Conservation (phyloP, 495 filamentous ascomycete genomes). For the Saxophila tyrrhenica region DNA sequence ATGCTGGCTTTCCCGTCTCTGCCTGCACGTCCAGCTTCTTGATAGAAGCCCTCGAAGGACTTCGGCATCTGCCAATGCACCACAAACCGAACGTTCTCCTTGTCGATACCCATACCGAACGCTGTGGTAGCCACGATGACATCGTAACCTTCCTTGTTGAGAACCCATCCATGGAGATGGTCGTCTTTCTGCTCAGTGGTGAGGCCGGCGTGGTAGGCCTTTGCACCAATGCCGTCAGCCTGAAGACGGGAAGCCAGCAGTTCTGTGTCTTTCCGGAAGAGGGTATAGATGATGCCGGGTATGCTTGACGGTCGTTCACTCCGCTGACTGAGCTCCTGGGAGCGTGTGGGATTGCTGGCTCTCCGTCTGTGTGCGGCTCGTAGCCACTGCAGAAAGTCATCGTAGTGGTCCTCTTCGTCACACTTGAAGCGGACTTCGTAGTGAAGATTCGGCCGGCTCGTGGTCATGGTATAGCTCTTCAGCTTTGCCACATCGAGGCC, state of each 20-base stretch:
- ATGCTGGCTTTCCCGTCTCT: conserved; percentile 75
- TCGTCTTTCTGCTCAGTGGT: conserved; percentile 50
- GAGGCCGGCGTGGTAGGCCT: conserved; percentile 60
- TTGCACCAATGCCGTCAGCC: conserved; percentile 51
- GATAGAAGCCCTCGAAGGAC: conserved; percentile 89
- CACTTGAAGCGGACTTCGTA: conserved; percentile 82
- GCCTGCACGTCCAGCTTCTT: conserved; percentile 87
- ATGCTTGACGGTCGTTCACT: conserved; percentile 50
- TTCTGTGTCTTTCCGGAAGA: conserved; percentile 66
- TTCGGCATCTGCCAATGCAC: conserved; percentile 88
- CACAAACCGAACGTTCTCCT: conserved; percentile 84
- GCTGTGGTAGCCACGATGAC: conserved; percentile 91
- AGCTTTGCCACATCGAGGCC: conserved; percentile 48
- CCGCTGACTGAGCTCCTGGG: conserved; percentile 37
- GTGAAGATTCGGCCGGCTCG: conserved; percentile 73
- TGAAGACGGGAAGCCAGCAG: conserved; percentile 54
- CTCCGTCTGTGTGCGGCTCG: conserved; percentile 56
- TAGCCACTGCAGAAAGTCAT: conserved; percentile 63
- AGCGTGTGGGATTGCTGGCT: conserved; percentile 34
- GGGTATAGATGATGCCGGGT: conserved; percentile 82
- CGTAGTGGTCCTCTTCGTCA: conserved; percentile 57
- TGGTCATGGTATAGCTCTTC: conserved; percentile 70
- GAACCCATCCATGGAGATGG: conserved; percentile 61
- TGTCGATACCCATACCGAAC: conserved; percentile 97
- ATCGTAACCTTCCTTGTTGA: conserved; percentile 61